A percentile compares a stretch with the other conserved stretches of the same genome.
Evolutionary conservation across 768 basidiomycete species (phyloP).

Genomic region (Mycena vitilis): DNA sequence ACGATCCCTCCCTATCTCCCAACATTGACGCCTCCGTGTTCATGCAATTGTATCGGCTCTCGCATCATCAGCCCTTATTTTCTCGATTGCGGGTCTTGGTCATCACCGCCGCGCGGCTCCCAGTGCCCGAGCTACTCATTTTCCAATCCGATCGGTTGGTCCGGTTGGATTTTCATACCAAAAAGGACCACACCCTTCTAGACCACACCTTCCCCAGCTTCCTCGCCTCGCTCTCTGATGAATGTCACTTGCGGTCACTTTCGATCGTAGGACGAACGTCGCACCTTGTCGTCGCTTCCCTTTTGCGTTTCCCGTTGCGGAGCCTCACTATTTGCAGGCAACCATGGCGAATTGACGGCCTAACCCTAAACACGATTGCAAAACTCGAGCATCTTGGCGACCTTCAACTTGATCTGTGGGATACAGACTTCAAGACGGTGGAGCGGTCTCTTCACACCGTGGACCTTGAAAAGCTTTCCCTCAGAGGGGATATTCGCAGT

Average conservation of each 20-base stretch:
- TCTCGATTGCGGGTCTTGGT: background rate
- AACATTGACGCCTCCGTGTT: constrained; percentile 7
- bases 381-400: background rate
- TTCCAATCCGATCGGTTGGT: background rate
- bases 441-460: background rate
- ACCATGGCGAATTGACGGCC: background rate
- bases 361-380: background rate
- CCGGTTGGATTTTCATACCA: background rate
- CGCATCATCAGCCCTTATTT: background rate
- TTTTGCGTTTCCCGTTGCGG: background rate
- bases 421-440: background rate
- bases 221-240: background rate
- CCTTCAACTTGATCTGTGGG: background rate
- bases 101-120: constrained; percentile 1
- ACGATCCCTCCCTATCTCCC: background rate
- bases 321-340: background rate
- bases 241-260: background rate
- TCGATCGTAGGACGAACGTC: background rate
- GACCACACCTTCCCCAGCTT: too few relatives aligned
- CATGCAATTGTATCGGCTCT: background rate
- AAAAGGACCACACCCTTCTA: background rate
- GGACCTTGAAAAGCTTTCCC: background rate
- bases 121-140: constrained; percentile 1
- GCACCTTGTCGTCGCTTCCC: background rate
- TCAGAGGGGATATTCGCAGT: background rate